phyloP scores from a whole-genome alignment of 306 rosid genomes.

The Pyrus betulifolia region DNA sequence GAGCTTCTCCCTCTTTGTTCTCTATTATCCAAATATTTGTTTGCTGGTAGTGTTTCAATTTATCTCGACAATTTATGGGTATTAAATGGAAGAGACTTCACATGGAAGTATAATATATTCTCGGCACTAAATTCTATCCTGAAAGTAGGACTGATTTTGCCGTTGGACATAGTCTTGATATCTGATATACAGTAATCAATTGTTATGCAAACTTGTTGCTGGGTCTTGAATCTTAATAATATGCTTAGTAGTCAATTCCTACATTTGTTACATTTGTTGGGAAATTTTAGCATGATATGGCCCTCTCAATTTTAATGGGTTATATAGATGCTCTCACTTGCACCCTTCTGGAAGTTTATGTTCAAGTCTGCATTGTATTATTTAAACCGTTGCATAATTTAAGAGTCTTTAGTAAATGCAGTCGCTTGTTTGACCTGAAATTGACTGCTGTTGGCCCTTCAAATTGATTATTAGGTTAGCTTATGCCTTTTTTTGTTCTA shows the following conservation, averaged over 20 bases:
- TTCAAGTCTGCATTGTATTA: background rate
- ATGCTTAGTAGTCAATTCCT: background rate
- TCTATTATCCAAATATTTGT: background rate
- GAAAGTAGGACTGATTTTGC: background rate
- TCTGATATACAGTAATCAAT: background rate
- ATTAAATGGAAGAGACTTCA: background rate
- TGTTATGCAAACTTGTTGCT: background rate
- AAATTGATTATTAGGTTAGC: background rate
- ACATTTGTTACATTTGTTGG: background rate
- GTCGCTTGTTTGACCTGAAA: background rate
- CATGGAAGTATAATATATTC: background rate
- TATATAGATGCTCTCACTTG: background rate
- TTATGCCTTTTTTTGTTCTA: background rate
- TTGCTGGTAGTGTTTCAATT: background rate
- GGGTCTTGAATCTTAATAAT: background rate
- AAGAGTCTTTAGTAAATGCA: background rate
- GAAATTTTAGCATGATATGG: background rate
- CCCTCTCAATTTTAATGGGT: background rate
- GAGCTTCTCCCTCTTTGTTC: slow-evolving; percentile 4
- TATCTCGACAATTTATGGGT: background rate
- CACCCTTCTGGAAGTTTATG: background rate
- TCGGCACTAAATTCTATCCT: background rate
- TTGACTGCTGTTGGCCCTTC: background rate
- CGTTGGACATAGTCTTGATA: background rate
- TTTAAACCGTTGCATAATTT: background rate